Percentiles rank a stretch among this genome's conserved stretches.
These are phyloP conservation scores for Acidomyces sp. DNA, from an alignment of 495 filamentous ascomycete genomes.

Conservation along the genomic window DNA sequence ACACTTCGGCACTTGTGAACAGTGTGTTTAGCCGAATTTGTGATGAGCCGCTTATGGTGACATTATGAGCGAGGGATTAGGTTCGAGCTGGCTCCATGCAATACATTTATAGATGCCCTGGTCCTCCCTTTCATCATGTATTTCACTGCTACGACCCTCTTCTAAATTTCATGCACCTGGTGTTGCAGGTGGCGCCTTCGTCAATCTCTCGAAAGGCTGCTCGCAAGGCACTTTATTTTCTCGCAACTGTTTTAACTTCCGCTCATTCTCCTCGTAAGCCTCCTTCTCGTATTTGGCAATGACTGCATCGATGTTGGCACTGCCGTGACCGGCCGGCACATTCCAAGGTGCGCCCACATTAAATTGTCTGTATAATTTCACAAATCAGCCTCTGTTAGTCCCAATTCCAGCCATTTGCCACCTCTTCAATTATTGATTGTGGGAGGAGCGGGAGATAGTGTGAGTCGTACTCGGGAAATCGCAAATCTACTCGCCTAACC, in stretches of 20 bases:
- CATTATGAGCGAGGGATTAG: too few relatives aligned
- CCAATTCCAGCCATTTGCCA: not conserved
- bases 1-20: too few relatives aligned
- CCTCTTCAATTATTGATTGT: slow-evolving; percentile 1
- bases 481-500: slow-evolving; percentile 39
- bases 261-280: slow-evolving; percentile 40
- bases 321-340: slow-evolving; percentile 44
- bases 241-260: slow-evolving; percentile 26
- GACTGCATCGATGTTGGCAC: slow-evolving; percentile 45
- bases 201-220: slow-evolving; percentile 15
- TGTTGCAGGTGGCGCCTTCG: slow-evolving; percentile 4
- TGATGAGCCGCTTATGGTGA: too few relatives aligned
- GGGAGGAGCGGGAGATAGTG: not conserved
- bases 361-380: slow-evolving; percentile 37
- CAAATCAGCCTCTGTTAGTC: not conserved
- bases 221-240: slow-evolving; percentile 23
- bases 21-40: too few relatives aligned
- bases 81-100: too few relatives aligned
- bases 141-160: too few relatives aligned
- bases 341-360: slow-evolving; percentile 51
- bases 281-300: slow-evolving; percentile 50
- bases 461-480: slow-evolving; percentile 55
- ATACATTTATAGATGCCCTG: too few relatives aligned
- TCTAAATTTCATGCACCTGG: not conserved
- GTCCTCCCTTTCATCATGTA: too few relatives aligned